A percentile compares a stretch with the other conserved stretches of the same genome.
Conservation (phyloP, 371 early-diverging fungal genomes). For the Mortierella sp. region DNA sequence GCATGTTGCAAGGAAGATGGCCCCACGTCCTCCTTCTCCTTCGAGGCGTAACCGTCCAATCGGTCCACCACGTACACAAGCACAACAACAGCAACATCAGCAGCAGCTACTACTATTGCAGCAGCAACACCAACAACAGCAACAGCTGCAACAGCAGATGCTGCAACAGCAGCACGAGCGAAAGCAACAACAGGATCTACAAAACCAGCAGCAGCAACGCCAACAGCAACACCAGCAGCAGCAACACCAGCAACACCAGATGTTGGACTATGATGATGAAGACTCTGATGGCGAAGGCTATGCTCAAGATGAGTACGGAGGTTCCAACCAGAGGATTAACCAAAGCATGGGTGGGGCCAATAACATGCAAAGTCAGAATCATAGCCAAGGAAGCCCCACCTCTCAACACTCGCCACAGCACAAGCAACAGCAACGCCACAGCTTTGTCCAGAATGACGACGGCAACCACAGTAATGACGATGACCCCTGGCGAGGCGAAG, state of each 20-base stretch:
- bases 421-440: constrained; percentile 34
- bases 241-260: constrained; percentile 16
- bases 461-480: not conserved
- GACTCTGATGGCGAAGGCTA: constrained; percentile 46
- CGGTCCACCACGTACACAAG: no score
- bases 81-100: constrained; percentile 33
- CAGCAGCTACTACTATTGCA: constrained; percentile 26
- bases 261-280: constrained; percentile 47
- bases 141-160: constrained; percentile 7
- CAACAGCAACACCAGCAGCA: constrained; percentile 14
- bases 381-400: constrained; percentile 22
- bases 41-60: constrained; percentile 43
- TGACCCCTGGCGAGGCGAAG: no score
- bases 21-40: constrained; percentile 72
- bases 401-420: constrained; percentile 6
- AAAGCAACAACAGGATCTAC: no score
- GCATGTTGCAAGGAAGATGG: constrained; percentile 68
- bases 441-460: no score
- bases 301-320: constrained; percentile 21
- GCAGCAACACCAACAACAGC: constrained; percentile 21
- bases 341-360: no score
- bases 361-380: constrained; percentile 2
- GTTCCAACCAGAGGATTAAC: not conserved
- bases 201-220: no score
- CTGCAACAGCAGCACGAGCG: constrained; percentile 3